Evolutionary conservation across 306 rosid genomes (phyloP), one percentile per base, ranked within the genome.

Genomic region (Calophaca sinica): DNA sequence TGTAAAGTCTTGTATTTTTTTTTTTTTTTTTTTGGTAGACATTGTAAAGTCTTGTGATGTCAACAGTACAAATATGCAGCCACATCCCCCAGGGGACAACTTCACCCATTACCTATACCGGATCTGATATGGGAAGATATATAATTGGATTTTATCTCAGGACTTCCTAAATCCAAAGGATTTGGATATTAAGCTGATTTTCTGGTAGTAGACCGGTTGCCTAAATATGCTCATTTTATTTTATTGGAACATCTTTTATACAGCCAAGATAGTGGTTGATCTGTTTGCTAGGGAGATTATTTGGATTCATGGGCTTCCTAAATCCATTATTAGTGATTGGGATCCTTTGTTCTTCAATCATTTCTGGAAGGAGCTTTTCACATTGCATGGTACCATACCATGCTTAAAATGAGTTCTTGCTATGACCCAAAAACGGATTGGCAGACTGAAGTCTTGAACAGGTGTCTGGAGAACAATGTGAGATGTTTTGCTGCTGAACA

Each of bases 41-140:
- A n/a, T 65, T 50, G 70, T 10, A 45, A 41, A 63, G 70, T 65
- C 15, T 48, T 65, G 36, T 3, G 26, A 65, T 65, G 70, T 65
- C 70, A 44, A 28, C 8, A 15, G 53, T 20, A 64, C 36, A 28
- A 44, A 15, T 15, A 45, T 45, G 71, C 15, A 44, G 28, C 54
- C 70, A 64, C 53, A 64, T 4, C 41, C 39, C 26, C 55, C 6
- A 33, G 20, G 41, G 36, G 10, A 65, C 38, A 20, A 9, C 71
- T 45, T 20, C 39, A 29, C 15, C 39, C 39, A 45, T 11, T 28
- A 4, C 54, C 20, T 28, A 44, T 20, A 42, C 70, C 29, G 35
- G 36, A 64, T 42, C 50, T 14, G 15, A 62, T 62, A 62, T 62
- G 68, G 6, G 51, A 62, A 14, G 5, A 62, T 62, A 14, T 39